These are phyloP conservation scores for Melanomma pulvis-pyrius DNA, from an alignment of 495 filamentous ascomycete species.

Conservation along the genomic window DNA sequence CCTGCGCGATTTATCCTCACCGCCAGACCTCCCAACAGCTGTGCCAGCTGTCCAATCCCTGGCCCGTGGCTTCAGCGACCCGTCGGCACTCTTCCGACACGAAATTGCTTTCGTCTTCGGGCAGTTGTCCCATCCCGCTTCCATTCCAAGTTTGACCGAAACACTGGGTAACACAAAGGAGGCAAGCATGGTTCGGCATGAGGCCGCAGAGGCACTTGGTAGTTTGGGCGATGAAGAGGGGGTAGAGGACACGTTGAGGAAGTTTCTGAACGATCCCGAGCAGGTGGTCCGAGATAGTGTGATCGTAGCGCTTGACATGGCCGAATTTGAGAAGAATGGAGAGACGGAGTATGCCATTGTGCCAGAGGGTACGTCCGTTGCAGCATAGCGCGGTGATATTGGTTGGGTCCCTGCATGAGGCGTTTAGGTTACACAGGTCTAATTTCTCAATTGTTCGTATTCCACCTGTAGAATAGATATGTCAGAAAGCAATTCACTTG, in stretches of 20 bases:
- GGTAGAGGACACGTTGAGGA: constrained; percentile 80
- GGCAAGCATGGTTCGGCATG: constrained; percentile 94
- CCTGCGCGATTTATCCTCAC: constrained; percentile 88
- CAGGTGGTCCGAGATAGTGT: constrained; percentile 93
- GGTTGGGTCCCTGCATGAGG: constrained; percentile 15
- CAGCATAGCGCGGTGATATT: constrained; percentile 6
- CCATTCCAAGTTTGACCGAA: constrained; percentile 81
- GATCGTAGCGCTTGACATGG: constrained; percentile 96
- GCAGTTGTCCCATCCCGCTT: constrained; percentile 93
- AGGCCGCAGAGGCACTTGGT: constrained; percentile 96
- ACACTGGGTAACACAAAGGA: constrained; percentile 78
- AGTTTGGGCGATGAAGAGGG: constrained; percentile 92
- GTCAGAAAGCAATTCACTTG: constrained; percentile 27
- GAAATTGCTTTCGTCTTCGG: constrained; percentile 99
- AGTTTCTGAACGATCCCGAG: constrained; percentile 86
- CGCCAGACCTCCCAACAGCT: constrained; percentile 85
- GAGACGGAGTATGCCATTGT: constrained; percentile 89
- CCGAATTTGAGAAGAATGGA: constrained; percentile 89
- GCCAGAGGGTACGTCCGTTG: constrained; percentile 53
- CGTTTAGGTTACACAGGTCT: constrained; percentile 3
- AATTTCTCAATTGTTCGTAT: constrained; percentile 58
- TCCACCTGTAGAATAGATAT: constrained; percentile 54
- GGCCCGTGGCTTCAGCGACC: constrained; percentile 82
- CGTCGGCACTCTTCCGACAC: constrained; percentile 93
- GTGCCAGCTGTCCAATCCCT: constrained; percentile 80